Percentiles rank a stretch among this genome's conserved stretches.
These are phyloP conservation scores for Trichophyton rubrum DNA, from an alignment of 2,329 filamentous ascomycete genomes.

Conservation along the genomic window DNA sequence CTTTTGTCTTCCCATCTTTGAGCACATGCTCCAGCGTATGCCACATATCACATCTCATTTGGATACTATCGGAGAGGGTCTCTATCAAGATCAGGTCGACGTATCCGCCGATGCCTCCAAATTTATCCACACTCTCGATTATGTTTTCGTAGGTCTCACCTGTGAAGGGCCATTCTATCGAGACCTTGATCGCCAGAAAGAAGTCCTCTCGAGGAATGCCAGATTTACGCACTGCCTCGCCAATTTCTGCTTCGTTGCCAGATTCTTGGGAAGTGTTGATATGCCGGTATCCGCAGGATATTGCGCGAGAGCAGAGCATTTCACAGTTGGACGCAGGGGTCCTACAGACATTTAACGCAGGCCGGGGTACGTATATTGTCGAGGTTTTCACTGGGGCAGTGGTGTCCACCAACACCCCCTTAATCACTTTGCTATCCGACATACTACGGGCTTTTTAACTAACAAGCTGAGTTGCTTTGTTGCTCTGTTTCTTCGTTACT, in stretches of 20 bases:
- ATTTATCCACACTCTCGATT: slow-evolving; percentile 50
- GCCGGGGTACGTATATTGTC: slow-evolving; percentile 45
- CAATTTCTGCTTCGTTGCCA: slow-evolving; percentile 55
- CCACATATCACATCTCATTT: slow-evolving; percentile 50
- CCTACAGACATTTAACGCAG: slow-evolving; percentile 62
- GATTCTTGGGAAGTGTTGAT: slow-evolving; percentile 55
- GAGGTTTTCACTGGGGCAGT: slow-evolving; percentile 39
- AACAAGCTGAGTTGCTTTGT: not conserved
- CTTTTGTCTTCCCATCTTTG: slow-evolving; percentile 47
- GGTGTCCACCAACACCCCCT: slow-evolving; percentile 27
- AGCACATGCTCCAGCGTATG: slow-evolving; percentile 50
- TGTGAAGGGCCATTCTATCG: slow-evolving; percentile 40
- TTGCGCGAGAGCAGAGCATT: slow-evolving; percentile 46
- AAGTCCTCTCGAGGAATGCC: slow-evolving; percentile 33
- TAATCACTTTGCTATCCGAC: no score
- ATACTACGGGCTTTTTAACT: not conserved
- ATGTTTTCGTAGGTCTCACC: slow-evolving; percentile 49
- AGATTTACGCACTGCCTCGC: slow-evolving; percentile 48
- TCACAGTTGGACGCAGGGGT: slow-evolving; percentile 41
- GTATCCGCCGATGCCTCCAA: slow-evolving; percentile 47
- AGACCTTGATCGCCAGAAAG: slow-evolving; percentile 61
- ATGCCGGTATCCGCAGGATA: slow-evolving; percentile 34
- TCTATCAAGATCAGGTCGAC: slow-evolving; percentile 63
- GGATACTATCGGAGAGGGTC: slow-evolving; percentile 42
- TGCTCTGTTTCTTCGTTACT: not conserved